These are phyloP conservation scores for Plasmodium gallinaceum DNA, from an alignment of 169 alveolate species.

Conservation along the genomic window DNA sequence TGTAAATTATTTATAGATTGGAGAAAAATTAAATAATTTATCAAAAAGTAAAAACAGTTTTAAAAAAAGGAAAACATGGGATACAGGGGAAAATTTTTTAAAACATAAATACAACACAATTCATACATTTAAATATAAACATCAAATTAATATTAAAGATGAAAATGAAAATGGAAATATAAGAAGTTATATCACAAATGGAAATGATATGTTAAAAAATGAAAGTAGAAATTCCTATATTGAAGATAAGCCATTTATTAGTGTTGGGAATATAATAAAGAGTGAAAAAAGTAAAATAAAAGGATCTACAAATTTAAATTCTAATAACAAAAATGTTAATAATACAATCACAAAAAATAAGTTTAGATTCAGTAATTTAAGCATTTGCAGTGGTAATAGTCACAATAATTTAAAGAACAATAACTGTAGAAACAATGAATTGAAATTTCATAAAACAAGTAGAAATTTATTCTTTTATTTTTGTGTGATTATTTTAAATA, in stretches of 20 bases:
- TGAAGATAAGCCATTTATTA: constrained; percentile 34
- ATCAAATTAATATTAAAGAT: constrained; percentile 1
- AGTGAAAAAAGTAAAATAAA: constrained; percentile 27
- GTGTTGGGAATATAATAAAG: constrained; percentile 32
- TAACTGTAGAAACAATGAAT: background rate
- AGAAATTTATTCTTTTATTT: too few relatives aligned
- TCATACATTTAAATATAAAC: background rate
- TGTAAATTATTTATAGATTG: constrained; percentile 12
- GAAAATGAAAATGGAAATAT: background rate
- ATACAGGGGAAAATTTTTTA: background rate
- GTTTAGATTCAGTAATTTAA: constrained; percentile 34
- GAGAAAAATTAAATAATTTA: constrained; percentile 4
- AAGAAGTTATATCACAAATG: background rate
- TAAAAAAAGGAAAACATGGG: constrained; percentile 64
- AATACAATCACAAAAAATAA: constrained; percentile 16
- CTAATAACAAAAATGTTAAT: constrained; percentile 4
- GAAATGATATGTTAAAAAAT: background rate
- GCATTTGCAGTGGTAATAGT: constrained; percentile 25
- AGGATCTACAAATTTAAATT: background rate
- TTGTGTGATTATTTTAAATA: too few relatives aligned
- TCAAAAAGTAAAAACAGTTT: background rate
- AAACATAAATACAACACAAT: background rate
- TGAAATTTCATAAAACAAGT: constrained; percentile 5
- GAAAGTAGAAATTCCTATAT: constrained; percentile 1
- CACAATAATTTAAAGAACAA: constrained; percentile 4